phyloP scores from a whole-genome alignment of 2,329 filamentous ascomycete species.

The Penicillium sp. region DNA sequence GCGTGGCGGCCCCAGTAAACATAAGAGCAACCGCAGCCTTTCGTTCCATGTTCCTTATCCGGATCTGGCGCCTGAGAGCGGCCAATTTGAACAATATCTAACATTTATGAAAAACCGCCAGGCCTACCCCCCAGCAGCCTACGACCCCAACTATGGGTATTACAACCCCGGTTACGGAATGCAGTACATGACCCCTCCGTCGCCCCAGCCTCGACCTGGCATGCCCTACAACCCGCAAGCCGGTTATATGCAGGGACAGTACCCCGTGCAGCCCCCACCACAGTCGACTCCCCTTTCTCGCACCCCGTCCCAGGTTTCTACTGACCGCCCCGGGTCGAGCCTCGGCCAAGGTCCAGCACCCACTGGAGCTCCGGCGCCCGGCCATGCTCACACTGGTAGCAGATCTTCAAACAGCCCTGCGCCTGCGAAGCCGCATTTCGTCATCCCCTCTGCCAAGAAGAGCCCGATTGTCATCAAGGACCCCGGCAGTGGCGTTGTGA shows the following conservation, averaged over 20 bases:
- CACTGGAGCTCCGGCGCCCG: slow-evolving; percentile 50
- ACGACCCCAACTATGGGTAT: slow-evolving; percentile 49
- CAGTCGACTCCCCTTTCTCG: slow-evolving; percentile 74
- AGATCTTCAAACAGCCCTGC: slow-evolving; percentile 56
- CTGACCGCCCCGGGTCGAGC: slow-evolving; percentile 62
- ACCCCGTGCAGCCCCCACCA: slow-evolving; percentile 48
- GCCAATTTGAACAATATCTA: slow-evolving; percentile 71
- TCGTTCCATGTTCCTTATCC: slow-evolving; percentile 28
- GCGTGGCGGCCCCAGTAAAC: slow-evolving; percentile 28
- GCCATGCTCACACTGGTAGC: slow-evolving; percentile 52
- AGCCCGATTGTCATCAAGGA: slow-evolving; percentile 82
- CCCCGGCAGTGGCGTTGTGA: slow-evolving; percentile 71
- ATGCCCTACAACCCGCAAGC: slow-evolving; percentile 50
- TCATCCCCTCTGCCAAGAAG: slow-evolving; percentile 64
- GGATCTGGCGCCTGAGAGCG: slow-evolving; percentile 67
- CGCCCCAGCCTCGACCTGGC: slow-evolving; percentile 48
- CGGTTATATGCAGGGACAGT: slow-evolving; percentile 53
- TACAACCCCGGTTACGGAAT: slow-evolving; percentile 44
- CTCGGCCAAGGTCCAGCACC: slow-evolving; percentile 57
- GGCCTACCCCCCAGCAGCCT: slow-evolving; percentile 55
- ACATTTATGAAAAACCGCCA: slow-evolving; percentile 60
- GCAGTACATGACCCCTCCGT: slow-evolving; percentile 45
- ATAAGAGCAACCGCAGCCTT: neutral
- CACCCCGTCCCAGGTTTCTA: slow-evolving; percentile 73
- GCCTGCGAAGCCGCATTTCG: slow-evolving; percentile 60